A percentile compares a stretch with the other conserved stretches of the same genome.
Evolutionary conservation across 2,329 filamentous ascomycete genomes (phyloP).

Genomic region (Penicillium hesseltinei): DNA sequence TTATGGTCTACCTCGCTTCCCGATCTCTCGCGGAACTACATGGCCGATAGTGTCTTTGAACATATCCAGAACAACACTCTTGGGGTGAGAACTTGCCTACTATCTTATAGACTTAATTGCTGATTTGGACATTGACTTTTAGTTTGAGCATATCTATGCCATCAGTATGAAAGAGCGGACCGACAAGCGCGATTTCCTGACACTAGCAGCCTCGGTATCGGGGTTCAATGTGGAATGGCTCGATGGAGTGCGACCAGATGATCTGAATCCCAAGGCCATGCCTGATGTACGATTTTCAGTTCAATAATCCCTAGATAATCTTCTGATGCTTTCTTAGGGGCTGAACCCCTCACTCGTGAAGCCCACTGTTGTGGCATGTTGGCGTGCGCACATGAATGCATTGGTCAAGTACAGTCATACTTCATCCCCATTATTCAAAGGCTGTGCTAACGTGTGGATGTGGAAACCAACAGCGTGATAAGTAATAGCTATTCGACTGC

Average conservation of each 20-base stretch:
- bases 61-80: conserved; percentile 29
- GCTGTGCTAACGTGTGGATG: neutral
- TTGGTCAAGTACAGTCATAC: conserved; percentile 27
- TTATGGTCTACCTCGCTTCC: neutral
- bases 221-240: conserved; percentile 48
- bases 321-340: conserved; percentile 13
- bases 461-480: conserved; percentile 39
- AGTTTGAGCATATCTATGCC: conserved; percentile 49
- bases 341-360: conserved; percentile 14
- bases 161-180: conserved; percentile 49
- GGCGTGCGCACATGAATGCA: conserved; percentile 44
- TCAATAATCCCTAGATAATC: neutral
- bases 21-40: neutral
- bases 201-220: conserved; percentile 43
- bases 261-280: conserved; percentile 45
- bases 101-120: neutral
- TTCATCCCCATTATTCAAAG: neutral
- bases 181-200: conserved; percentile 52
- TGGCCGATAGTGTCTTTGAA: conserved; percentile 9
- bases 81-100: conserved; percentile 18
- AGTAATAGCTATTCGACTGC: conserved; percentile 48
- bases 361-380: conserved; percentile 41
- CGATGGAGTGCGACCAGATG: conserved; percentile 44
- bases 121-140: neutral
- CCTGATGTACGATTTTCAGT: conserved; percentile 30